phyloP scores from a whole-genome alignment of 257 asterid genomes.

The Solanum boliviense region DNA sequence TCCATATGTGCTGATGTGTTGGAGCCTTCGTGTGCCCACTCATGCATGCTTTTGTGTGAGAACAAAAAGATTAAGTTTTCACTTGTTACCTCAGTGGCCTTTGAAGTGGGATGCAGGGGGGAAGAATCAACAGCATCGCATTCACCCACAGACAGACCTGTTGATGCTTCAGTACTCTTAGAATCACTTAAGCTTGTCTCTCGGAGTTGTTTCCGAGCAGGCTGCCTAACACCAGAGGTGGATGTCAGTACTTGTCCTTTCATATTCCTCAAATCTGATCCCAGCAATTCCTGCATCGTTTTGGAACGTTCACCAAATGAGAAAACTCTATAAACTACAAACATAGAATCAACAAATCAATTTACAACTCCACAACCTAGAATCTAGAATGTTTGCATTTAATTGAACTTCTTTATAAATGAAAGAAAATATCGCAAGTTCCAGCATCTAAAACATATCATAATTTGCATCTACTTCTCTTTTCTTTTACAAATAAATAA shows the following conservation, averaged over 20 bases:
- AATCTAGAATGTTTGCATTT: background rate
- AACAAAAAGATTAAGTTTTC: background rate
- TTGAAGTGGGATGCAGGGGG: conserved; percentile 64
- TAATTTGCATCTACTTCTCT: background rate
- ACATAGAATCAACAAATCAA: background rate
- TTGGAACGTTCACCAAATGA: background rate
- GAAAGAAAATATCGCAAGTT: background rate
- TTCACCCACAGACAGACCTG: conserved; percentile 40
- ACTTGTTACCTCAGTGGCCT: conserved; percentile 51
- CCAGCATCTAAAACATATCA: background rate
- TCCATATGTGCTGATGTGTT: background rate
- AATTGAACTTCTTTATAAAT: background rate
- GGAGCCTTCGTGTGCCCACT: background rate
- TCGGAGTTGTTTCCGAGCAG: conserved; percentile 48
- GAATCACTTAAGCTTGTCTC: conserved; percentile 55
- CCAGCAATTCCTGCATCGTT: conserved; percentile 40
- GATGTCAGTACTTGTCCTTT: conserved; percentile 46
- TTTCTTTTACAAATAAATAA: background rate
- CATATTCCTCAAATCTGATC: conserved; percentile 51
- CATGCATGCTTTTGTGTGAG: background rate
- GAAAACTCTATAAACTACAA: background rate
- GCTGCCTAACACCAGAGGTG: conserved; percentile 45
- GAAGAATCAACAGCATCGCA: conserved; percentile 48
- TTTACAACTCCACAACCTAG: background rate
- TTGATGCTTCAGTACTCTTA: conserved; percentile 56